Base-by-base conservation (phyloP, 768 basidiomycete genomes). In the Pulveroboletus ravenelii region DNA sequence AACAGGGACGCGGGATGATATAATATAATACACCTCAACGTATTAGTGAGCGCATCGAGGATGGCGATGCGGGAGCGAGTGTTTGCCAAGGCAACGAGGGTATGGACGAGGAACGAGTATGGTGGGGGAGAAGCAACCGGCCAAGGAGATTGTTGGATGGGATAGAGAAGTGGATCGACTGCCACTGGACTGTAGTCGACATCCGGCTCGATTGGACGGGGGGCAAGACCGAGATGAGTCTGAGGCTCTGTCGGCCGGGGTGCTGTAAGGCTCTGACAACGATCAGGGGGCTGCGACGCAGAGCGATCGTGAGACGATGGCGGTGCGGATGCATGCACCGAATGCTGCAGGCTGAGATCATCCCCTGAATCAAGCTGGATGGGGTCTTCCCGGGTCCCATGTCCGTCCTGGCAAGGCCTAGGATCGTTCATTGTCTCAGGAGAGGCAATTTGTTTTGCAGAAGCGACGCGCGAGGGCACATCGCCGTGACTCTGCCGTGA, bases 51-150 rank as follows among this genome's bases (percentile, higher is more conserved):
- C 15, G 75, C 77, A 59, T 85, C 81, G 52, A 82, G 64, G 48
- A 91, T 90, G 31, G 72, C 62, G 45, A 82, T 86, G 25, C 89
- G 80, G 18, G 89, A 91, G 30, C 82, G 80, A 0, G 89, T 92
- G 41, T 74, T 66, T 3, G 80, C 79, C 20, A 91, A 62, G 10
- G 77, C 71, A 10, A 76, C 72, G 7, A 92, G 75, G 2, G 85
- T 74, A 59, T 82, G 79, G 1, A 78, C 78, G 23, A 92, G 76
- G 62, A 89, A 87, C 2, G 84, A 76, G 65, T 87, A 92, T 0
- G 88, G 87, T 5, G 80, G 77, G 5, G 73, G 62, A 25, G 58
- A 59, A 53, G 18, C 51, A 34, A 45, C 45, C 10, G 45, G 57
- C 75, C 81, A 84, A 8, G 76, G 72, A 46, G 71, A 72, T n/a